These are phyloP conservation scores for Paxillus involutus DNA, from an alignment of 768 basidiomycete species.

Conservation along the genomic window DNA sequence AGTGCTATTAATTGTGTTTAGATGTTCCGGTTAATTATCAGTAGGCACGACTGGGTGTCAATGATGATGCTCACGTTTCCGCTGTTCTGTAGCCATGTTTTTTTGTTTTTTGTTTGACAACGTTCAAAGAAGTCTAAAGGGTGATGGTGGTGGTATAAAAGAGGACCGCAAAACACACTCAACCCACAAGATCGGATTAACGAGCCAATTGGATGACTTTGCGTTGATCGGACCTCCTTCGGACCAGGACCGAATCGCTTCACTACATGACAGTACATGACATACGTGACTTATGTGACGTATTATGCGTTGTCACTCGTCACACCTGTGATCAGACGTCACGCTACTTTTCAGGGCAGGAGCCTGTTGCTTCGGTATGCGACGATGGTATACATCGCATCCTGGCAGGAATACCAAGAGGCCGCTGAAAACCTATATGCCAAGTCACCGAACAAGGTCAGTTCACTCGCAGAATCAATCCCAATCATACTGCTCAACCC, in stretches of 20 bases:
- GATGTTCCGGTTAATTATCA: conserved; percentile 3
- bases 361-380: conserved; percentile 29
- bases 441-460: conserved; percentile 74
- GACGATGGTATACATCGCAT: conserved; percentile 85
- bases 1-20: conserved; percentile 49
- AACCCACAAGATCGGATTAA: not conserved
- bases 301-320: conserved; percentile 10
- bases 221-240: conserved; percentile 1
- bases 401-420: conserved; percentile 89
- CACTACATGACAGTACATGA: too few species aligned
- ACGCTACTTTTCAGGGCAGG: conserved; percentile 1
- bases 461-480: conserved; percentile 19
- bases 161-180: not conserved
- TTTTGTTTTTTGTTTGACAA: not conserved
- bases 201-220: not conserved
- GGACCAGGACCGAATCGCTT: not conserved
- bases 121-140: not conserved
- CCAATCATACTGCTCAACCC: not conserved
- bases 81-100: conserved; percentile 31
- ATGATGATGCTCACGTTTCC: conserved; percentile 26
- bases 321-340: conserved; percentile 17
- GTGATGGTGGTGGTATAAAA: not conserved
- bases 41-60: not conserved
- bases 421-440: conserved; percentile 85
- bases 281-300: not conserved